Evolutionary conservation across 2,329 filamentous ascomycete genomes (phyloP).

Genomic region (Zymoseptoria passerinii): DNA sequence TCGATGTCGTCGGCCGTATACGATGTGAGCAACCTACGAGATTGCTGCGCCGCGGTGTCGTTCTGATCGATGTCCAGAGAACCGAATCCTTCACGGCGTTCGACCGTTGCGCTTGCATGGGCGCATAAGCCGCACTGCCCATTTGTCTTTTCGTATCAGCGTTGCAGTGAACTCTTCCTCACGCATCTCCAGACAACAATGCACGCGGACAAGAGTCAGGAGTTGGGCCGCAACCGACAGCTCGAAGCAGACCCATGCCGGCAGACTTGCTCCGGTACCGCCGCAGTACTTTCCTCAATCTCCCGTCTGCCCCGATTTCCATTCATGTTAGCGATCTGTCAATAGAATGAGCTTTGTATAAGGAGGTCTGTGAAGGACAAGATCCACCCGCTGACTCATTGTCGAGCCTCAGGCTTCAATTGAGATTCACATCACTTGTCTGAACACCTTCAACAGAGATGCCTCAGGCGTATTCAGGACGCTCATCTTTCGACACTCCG

Average conservation of each 20-base stretch:
- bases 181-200: too few species aligned
- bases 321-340: too few species aligned
- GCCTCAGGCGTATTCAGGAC: neutral
- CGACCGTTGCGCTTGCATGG: neutral
- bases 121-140: neutral
- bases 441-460: neutral
- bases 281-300: too few species aligned
- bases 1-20: neutral
- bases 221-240: too few species aligned
- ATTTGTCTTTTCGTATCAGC: neutral
- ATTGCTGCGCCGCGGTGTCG: neutral
- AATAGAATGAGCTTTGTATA: too few species aligned
- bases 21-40: neutral
- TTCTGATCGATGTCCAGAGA: neutral
- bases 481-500: neutral
- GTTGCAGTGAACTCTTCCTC: neutral
- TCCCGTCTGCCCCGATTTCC: too few species aligned
- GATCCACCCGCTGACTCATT: neutral
- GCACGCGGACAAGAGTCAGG: too few species aligned
- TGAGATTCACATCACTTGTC: neutral
- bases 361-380: too few species aligned
- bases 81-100: neutral
- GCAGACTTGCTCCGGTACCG: too few species aligned
- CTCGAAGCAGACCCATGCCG: too few species aligned
- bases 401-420: neutral